Base-by-base conservation (phyloP, 1,139 yeast genomes). In the Arxiozyma bovina region DNA sequence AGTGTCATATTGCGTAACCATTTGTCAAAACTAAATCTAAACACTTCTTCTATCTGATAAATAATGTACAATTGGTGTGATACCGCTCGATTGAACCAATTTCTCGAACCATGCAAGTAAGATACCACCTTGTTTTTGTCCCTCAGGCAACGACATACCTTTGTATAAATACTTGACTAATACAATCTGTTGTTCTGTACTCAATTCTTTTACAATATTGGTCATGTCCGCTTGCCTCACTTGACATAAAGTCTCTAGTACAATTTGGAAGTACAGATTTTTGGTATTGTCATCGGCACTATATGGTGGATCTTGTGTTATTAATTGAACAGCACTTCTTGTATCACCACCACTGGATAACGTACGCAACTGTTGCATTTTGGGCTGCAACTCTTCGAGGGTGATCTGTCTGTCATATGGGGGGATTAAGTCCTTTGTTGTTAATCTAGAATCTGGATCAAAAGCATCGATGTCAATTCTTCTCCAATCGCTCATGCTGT, bases 91-190 rank as follows among this genome's bases (percentile, higher is more conserved):
- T 59, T 86, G 95, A 45, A 88, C 84, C 27, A 94, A 81, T 72
- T 89, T 90, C 64, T 93, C 98, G 68, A 86, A 89, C 99, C 99
- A 94, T 44, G 83, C 79, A 65, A 94, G 80, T 63, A 94, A 72
- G 54, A 85, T 77, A 50, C 96, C 96, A 22, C 97, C 96, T 63
- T 86, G 90, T 63, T 87, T 87, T 61, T 90, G 89, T 5, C 94
- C 89, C 61, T 82, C 82, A 34, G 82, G 77, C 11, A 85, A 74
- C 45, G 83, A 76, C 96, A 94, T 89, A 48, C 89, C 90, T 65
- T 85, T 86, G 73, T 91, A 94, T 57, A 93, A 75, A 70, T 87
- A 88, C 70, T 93, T 93, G 56, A 91, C 76, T 66, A 94, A 80
- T 7, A 81, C 83, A 64, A 87, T 95, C 60, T 85, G 87, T 67